These are phyloP conservation scores for Graphium sp. DNA, from an alignment of 2,329 filamentous ascomycete species.

Conservation along the genomic window DNA sequence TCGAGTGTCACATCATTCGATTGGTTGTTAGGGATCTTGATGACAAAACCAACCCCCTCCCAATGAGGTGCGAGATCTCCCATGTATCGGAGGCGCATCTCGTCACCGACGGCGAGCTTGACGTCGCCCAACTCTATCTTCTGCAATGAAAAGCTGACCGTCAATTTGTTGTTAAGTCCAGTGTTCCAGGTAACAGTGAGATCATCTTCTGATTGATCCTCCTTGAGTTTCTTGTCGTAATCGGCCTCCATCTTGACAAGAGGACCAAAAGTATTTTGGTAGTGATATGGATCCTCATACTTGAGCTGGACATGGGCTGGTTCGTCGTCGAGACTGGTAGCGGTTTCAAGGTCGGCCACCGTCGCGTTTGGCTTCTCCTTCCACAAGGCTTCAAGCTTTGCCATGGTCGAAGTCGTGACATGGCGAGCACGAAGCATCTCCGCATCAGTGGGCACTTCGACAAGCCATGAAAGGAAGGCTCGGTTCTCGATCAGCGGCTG, in stretches of 20 bases:
- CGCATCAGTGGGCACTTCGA: conserved; percentile 73
- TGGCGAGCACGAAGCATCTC: conserved; percentile 93
- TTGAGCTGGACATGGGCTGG: conserved; percentile 81
- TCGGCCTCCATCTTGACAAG: conserved; percentile 98
- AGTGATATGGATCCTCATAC: conserved; percentile 96
- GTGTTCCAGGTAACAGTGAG: conserved; percentile 87
- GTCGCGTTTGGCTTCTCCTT: conserved; percentile 87
- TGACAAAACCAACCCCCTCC: conserved; percentile 97
- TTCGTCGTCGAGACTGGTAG: conserved; percentile 77
- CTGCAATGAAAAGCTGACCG: conserved; percentile 86
- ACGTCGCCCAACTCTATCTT: conserved; percentile 97
- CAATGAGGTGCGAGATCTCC: conserved; percentile 82
- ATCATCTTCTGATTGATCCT: conserved; percentile 94
- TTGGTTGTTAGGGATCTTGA: conserved; percentile 99
- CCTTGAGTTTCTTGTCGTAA: conserved; percentile 97
- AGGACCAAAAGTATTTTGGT: conserved; percentile 96
- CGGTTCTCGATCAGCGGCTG: conserved; percentile 94
- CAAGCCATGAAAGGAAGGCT: conserved; percentile 87
- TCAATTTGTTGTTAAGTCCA: conserved; percentile 91
- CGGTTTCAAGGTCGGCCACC: conserved; percentile 71
- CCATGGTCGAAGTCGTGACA: conserved; percentile 84
- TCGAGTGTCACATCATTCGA: conserved; percentile 96
- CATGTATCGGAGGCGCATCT: conserved; percentile 95
- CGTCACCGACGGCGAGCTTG: conserved; percentile 92
- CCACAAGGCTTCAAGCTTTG: conserved; percentile 95